Evolutionary conservation across 2,329 filamentous ascomycete species (phyloP).

Genomic region (Monosporascus sp.): DNA sequence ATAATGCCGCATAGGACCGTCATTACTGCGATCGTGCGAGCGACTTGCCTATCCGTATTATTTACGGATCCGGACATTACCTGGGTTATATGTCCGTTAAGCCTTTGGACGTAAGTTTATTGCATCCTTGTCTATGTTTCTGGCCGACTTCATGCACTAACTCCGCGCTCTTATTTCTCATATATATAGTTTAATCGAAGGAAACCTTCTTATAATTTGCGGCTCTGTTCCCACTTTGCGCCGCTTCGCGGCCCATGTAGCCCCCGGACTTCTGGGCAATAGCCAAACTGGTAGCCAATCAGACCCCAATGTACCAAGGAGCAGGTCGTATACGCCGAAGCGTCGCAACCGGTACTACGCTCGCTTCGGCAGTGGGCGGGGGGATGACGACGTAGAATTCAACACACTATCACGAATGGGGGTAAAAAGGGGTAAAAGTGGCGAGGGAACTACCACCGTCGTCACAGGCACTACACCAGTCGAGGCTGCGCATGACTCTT

Average conservation of each 20-base stretch:
- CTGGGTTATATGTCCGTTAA: constrained; percentile 3
- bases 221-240: constrained; percentile 23
- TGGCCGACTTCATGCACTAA: neutral
- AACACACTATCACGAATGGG: neutral
- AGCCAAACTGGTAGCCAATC: neutral
- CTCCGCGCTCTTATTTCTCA: neutral
- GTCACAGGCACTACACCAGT: neutral
- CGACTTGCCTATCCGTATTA: constrained; percentile 1
- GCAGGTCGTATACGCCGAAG: neutral
- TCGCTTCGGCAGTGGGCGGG: neutral
- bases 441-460: neutral
- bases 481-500: neutral
- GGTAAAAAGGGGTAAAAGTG: neutral
- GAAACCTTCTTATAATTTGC: constrained; percentile 24
- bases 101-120: constrained; percentile 7
- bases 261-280: constrained; percentile 8
- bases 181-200: constrained; percentile 19
- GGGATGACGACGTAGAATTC: neutral
- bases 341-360: neutral
- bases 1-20: constrained; percentile 1
- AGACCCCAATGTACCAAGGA: neutral
- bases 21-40: constrained; percentile 5
- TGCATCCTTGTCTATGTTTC: neutral
- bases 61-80: constrained; percentile 2
- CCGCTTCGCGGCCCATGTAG: constrained; percentile 18